Evolutionary conservation across 345 rosid genomes (phyloP), one percentile per base, ranked within the genome.

Genomic region (Eucalyptus leucophloia): DNA sequence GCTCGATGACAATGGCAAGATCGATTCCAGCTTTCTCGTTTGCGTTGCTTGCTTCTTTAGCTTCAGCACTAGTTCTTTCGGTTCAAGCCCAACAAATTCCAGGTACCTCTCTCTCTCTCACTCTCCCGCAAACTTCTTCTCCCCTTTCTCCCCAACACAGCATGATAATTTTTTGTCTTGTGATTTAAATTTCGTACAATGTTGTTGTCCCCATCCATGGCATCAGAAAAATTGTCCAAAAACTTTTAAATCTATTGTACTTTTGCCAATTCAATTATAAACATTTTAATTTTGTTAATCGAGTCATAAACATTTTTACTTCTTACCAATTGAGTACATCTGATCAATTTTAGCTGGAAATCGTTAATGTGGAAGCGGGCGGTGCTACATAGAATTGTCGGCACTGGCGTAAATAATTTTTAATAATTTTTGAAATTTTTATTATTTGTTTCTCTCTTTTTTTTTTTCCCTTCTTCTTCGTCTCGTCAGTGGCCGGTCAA

Each of bases 331-430:
- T 50, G 19, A 50, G 19, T 50, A 50, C 0, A 16, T 16, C 0
- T 0, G 19, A 2, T 2, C 0, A 6, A 50, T 50, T 50, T 50
- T 50, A 16, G 0, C 1, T 16, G 8, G 7, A 50, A 50, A 50
- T 50, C 1, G 3, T 1, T 16, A 50, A 50, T 8, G 19, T 50
- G 7, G 1, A 50, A 50, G 1, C 0, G 0, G 19, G 19, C 0
- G 19, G 7, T 2, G 51, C 0, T 0, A 5, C 2, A 15, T 15
- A 49, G 7, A 7, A 49, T 0, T 49, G 2, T 0, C 6, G 6
- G 1, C 0, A 7, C 0, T 49, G 1, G 6, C 0, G 17, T 49
- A 1, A 1, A 14, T 0, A 16, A 50, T 50, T 50, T 49, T 50
- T 50, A 50, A 50, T 50, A 50, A 50, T 49, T 49, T 50, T 15